Evolutionary conservation across 1,284 basidiomycete species (phyloP), one percentile per base, ranked within the genome.

Genomic region (Irpex sp.): DNA sequence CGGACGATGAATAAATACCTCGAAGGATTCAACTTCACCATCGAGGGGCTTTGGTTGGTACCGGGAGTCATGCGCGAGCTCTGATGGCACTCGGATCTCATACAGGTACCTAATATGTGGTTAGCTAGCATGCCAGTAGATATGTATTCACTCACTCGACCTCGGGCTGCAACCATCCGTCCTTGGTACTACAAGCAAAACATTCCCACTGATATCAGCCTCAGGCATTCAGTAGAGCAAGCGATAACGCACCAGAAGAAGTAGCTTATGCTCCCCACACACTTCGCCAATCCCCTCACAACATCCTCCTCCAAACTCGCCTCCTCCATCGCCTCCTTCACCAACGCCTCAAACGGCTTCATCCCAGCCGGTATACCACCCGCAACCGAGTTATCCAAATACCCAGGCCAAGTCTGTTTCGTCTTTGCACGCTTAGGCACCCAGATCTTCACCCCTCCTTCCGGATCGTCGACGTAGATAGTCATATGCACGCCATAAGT

Each of bases 311-410:
- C 78, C 19, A 97, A 81, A 67, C 88, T 93, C 13, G 94, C 96
- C 75, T 98, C 95, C 72, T 98, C 96, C 80, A 88, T 89, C 66
- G 93, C 92, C 76, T 99, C 97, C 71, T 97, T 96, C 50, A 97
- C 83, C 59, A 98, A 81, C 3, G 88, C 83, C 61, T 95, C 91
- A 60, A 92, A 84, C 0, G 86, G 79, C 0, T 80, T 75, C 76
- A 92, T 88, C 1, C 95, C 94, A 5, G 89, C 86, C 0, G 89
- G 83, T 26, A 92, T 90, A 9, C 91, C 91, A 1, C 92, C 91
- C 9, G 91, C 91, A 35, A 91, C 89, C 33, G 83, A 88, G 72
- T 95, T 95, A 70, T 95, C 93, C 13, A 92, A 78, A 63, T 81
- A 83, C 0, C 90, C 88, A 7, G 92, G 88, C 79, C 87, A 95